Conservation (phyloP, 352 stramenopile genomes). For the Phytophthora cajani region DNA sequence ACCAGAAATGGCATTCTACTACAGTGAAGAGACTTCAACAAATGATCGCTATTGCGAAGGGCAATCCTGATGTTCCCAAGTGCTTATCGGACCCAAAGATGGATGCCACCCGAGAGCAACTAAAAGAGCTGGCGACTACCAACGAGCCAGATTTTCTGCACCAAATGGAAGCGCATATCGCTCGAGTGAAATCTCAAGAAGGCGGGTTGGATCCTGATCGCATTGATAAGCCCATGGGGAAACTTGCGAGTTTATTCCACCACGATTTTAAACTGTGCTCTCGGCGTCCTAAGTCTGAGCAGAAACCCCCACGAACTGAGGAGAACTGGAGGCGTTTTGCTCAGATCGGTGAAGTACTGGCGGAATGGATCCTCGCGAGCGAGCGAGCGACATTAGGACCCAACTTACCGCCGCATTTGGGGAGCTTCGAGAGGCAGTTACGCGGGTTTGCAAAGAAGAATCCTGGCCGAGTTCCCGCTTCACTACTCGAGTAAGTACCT, state of each 20-base stretch:
- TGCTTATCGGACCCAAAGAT: not conserved
- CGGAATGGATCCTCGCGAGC: not conserved
- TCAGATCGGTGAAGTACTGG: not conserved
- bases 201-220: not conserved
- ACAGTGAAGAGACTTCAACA: not conserved
- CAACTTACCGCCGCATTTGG: not conserved
- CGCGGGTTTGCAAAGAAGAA: not conserved
- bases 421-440: not conserved
- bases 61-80: not conserved
- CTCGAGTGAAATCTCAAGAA: not conserved
- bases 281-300: not conserved
- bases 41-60: not conserved
- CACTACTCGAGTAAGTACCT: not conserved
- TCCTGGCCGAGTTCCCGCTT: not conserved
- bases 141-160: not conserved
- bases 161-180: not conserved
- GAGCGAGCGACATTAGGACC: not conserved
- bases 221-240: not conserved
- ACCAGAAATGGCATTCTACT: not conserved
- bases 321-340: not conserved
- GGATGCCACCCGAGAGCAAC: not conserved
- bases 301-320: not conserved
- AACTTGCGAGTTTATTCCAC: slow-evolving; percentile 1
- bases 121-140: not conserved
- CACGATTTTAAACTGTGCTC: not conserved